These are phyloP conservation scores for Hyaloscypha hepaticicola DNA, from an alignment of 495 filamentous ascomycete species.

Conservation along the genomic window DNA sequence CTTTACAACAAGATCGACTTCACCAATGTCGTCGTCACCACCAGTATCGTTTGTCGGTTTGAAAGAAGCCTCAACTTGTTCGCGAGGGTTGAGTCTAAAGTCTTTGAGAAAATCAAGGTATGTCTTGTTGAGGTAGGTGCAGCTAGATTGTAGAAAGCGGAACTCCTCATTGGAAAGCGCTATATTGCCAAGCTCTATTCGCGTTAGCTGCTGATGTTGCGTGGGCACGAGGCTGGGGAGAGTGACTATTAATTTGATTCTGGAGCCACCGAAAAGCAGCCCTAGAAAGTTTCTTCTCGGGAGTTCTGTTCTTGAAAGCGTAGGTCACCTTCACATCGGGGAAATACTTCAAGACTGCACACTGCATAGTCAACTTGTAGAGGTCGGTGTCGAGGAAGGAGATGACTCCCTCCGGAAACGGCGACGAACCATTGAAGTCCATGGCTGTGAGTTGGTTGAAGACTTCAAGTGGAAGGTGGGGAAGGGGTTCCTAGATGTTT, in stretches of 20 bases:
- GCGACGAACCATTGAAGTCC: conserved; percentile 57
- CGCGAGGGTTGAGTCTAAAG: conserved; percentile 75
- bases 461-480: neutral
- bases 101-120: conserved; percentile 79
- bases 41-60: conserved; percentile 61
- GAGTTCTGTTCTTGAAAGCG: conserved; percentile 91
- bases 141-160: conserved; percentile 71
- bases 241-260: conserved; percentile 72
- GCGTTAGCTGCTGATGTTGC: conserved; percentile 5
- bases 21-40: conserved; percentile 68
- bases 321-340: conserved; percentile 84
- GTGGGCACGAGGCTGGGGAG: neutral
- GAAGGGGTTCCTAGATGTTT: neutral
- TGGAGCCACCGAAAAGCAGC: conserved; percentile 83
- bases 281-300: conserved; percentile 84
- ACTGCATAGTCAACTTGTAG: conserved; percentile 99
- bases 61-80: conserved; percentile 76
- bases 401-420: conserved; percentile 67
- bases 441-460: conserved; percentile 23
- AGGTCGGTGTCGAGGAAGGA: conserved; percentile 96
- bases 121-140: conserved; percentile 72
- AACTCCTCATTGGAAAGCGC: conserved; percentile 75
- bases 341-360: conserved; percentile 88
- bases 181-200: conserved; percentile 72
- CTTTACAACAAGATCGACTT: conserved; percentile 67